Conservation (phyloP, 768 basidiomycete species). For the Hysterangium stoloniferum region DNA sequence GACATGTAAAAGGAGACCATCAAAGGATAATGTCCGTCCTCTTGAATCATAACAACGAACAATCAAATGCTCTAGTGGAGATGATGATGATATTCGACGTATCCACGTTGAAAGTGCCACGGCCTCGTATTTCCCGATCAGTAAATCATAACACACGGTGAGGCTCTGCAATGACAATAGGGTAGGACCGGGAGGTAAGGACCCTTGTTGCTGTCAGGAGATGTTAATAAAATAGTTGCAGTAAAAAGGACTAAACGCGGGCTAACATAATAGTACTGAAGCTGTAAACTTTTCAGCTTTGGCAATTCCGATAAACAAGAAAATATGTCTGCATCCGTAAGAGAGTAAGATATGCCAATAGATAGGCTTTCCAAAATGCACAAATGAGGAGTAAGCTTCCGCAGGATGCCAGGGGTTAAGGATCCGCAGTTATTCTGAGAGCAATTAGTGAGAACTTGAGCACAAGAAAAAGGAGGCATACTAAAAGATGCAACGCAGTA, state of each 20-base stretch:
- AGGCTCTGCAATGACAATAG: conserved; percentile 26
- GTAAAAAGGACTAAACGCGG: neutral
- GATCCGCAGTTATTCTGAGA: conserved; percentile 53
- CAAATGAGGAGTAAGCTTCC: conserved; percentile 33
- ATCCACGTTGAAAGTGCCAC: conserved; percentile 35
- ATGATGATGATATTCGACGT: conserved; percentile 26
- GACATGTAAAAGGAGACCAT: conserved; percentile 35
- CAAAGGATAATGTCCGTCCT: conserved; percentile 21
- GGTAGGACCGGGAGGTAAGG: conserved; percentile 17
- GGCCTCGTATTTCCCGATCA: conserved; percentile 20
- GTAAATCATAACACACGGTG: conserved; percentile 21
- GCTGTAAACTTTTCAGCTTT: conserved; percentile 30
- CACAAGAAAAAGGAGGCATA: conserved; percentile 18
- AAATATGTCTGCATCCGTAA: conserved; percentile 47
- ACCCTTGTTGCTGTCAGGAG: conserved; percentile 36
- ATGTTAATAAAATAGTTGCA: neutral
- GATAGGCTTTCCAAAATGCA: conserved; percentile 30
- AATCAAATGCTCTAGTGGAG: conserved; percentile 28
- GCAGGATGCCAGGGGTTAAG: conserved; percentile 52
- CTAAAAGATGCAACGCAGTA: conserved; percentile 35
- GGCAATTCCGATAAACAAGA: conserved; percentile 35
- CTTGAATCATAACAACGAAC: conserved; percentile 24
- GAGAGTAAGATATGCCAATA: conserved; percentile 51
- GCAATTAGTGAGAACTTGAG: neutral
- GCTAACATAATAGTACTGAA: conserved; percentile 47